phyloP scores from a whole-genome alignment of 2,329 filamentous ascomycete genomes.

The Ceratocystis diversiconidia region DNA sequence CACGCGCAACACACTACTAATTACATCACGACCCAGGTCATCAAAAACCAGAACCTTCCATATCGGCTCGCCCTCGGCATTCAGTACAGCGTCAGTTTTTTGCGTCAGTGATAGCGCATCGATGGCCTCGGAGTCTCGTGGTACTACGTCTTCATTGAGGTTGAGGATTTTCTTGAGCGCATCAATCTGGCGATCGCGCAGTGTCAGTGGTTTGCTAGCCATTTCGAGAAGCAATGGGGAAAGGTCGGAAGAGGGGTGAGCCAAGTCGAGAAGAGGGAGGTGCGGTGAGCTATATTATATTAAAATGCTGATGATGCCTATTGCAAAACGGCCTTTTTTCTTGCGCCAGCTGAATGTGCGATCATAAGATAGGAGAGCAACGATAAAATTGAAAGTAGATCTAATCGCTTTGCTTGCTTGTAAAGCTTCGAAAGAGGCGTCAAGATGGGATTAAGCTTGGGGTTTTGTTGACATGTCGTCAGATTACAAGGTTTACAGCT shows the following conservation, averaged over 20 bases:
- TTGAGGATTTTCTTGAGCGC: constrained; percentile 94
- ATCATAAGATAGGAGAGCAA: not conserved
- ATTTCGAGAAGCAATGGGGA: not conserved
- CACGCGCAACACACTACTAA: constrained; percentile 87
- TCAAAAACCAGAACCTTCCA: constrained; percentile 98
- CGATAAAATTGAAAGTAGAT: not conserved
- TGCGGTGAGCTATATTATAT: not conserved
- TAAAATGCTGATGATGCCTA: too few relatives aligned
- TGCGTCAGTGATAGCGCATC: constrained; percentile 33
- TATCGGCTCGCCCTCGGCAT: constrained; percentile 78
- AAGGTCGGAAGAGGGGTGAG: not conserved
- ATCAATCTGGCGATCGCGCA: constrained; percentile 16
- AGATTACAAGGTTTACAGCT: not conserved
- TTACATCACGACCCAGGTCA: constrained; percentile 78
- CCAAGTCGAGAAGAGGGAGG: not conserved
- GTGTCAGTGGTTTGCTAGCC: constrained; percentile 7
- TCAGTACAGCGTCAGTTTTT: constrained; percentile 64
- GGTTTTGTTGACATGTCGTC: not conserved
- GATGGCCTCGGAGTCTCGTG: constrained; percentile 49
- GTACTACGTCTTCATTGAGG: constrained; percentile 60
- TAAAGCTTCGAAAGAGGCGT: not conserved
- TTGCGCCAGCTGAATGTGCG: too few relatives aligned
- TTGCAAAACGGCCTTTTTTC: too few relatives aligned
- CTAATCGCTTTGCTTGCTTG: not conserved
- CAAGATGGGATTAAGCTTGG: not conserved